Base-by-base conservation (phyloP, 495 filamentous ascomycete species). In the Penicillium cataractarum region DNA sequence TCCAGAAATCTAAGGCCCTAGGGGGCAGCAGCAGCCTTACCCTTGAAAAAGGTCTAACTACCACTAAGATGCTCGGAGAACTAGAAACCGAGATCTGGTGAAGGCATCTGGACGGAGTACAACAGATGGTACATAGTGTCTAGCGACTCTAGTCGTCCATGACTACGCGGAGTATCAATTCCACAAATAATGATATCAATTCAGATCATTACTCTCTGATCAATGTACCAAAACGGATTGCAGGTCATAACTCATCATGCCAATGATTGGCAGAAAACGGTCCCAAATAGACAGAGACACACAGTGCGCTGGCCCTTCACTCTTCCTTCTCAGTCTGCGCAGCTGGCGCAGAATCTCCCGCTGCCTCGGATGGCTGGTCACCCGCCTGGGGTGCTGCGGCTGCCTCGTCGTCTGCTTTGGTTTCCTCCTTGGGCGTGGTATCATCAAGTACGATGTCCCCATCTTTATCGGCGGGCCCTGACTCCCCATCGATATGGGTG, bases 361-460 rank as follows among this genome's bases (percentile, higher is more conserved):
- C 22, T 8, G 51, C 17, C 40, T 61, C 52, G 17, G 61, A 44
- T 19, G 49, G 40, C 31, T 63, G 52, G 8, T 55, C 59, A 22
- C 58, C 52, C 13, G 42, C 17, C 62, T 64, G 29, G 7, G 68
- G 35, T 21, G 40, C 27, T 17, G 42, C 53, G 9, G 44, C 49
- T 59, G 61, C 33, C 22, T 42, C 19, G 5, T 39, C 56, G 40
- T 66, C 67, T 10, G 37, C 52, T 57, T 65, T 59, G 17, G 31
- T 59, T 50, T 54, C 62, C 31, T 55, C 63, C 21, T 68, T 65
- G 15, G 48, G 19, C 19, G 62, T 68, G 4, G 60, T 70, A 62
- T 82, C 80, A 0, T 65, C 76, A 7, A 82, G 68, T 9, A 76
- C 71, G 35, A 79, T 75, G 58, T 82, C 80, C 7, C 78, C 79